phyloP scores from a whole-genome alignment of 2,329 filamentous ascomycete genomes.

The Fusarium sp. region DNA sequence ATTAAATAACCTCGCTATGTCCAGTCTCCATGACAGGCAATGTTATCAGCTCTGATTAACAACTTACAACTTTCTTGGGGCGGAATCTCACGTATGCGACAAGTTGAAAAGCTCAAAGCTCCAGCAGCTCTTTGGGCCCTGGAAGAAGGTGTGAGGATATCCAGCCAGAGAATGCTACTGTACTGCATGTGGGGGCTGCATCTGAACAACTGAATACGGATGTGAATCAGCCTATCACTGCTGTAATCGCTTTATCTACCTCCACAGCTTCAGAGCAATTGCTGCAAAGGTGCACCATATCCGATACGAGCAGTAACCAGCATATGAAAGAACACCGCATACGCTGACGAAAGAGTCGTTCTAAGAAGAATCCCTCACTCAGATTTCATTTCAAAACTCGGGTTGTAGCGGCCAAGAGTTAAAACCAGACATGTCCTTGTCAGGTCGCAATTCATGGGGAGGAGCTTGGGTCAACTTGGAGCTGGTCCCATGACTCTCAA shows the following conservation, averaged over 20 bases:
- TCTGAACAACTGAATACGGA: neutral
- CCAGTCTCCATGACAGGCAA: neutral
- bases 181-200: constrained; percentile 23
- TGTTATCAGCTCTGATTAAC: neutral
- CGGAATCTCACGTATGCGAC: neutral
- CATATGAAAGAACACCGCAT: constrained; percentile 2
- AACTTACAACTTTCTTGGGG: neutral
- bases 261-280: constrained; percentile 8
- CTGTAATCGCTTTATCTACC: neutral
- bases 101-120: constrained; percentile 14
- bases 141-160: constrained; percentile 32
- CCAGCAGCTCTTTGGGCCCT: constrained; percentile 3
- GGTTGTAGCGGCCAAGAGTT: constrained; percentile 14
- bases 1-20: neutral
- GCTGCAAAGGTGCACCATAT: neutral
- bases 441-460: constrained; percentile 24
- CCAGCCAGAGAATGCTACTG: constrained; percentile 9
- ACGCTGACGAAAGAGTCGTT: neutral
- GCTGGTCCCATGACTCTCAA: constrained; percentile 42
- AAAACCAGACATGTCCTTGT: constrained; percentile 27
- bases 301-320: neutral
- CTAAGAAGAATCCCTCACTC: neutral
- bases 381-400: neutral
- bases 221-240: neutral
- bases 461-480: constrained; percentile 40